Conservation (phyloP, 192 early-diverging fungal species). For the Coemansia sp. region DNA sequence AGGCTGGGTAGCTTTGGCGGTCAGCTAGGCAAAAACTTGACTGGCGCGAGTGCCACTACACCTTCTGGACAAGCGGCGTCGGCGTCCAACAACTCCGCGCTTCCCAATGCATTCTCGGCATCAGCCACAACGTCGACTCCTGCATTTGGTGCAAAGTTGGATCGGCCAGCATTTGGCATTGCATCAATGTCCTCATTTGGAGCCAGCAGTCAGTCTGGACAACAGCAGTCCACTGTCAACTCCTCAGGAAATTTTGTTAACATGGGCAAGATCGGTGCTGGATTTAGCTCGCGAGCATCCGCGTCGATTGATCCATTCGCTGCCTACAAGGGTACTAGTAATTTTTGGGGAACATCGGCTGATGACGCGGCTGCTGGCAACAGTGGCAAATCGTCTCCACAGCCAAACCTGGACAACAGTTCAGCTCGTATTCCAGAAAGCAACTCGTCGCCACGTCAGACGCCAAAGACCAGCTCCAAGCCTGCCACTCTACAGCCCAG, state of each 20-base stretch:
- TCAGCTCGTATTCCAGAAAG: background rate
- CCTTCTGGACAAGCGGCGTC: background rate
- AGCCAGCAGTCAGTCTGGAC: conserved; percentile 5
- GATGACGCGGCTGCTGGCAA: background rate
- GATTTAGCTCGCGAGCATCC: conserved; percentile 20
- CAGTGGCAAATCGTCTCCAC: background rate
- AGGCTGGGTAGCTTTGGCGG: conserved; percentile 31
- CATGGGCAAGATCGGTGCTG: conserved; percentile 16
- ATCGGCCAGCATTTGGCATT: conserved; percentile 47
- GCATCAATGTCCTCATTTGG: conserved; percentile 36
- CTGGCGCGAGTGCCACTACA: background rate
- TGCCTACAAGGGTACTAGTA: background rate
- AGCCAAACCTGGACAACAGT: background rate
- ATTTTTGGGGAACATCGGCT: background rate
- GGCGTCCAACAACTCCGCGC: background rate
- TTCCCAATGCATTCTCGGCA: conserved; percentile 39
- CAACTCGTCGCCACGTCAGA: background rate
- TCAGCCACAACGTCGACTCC: conserved; percentile 1
- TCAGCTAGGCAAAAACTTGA: background rate
- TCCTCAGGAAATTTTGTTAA: conserved; percentile 9
- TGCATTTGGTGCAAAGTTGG: conserved; percentile 39
- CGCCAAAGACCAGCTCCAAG: background rate
- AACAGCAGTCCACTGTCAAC: background rate
- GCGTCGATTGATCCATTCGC: conserved; percentile 11
- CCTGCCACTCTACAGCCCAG: background rate